Percentiles rank a stretch among this genome's conserved stretches.
phyloP scores from a whole-genome alignment of 306 rosid species.

The Cucurbita argyrosperma region DNA sequence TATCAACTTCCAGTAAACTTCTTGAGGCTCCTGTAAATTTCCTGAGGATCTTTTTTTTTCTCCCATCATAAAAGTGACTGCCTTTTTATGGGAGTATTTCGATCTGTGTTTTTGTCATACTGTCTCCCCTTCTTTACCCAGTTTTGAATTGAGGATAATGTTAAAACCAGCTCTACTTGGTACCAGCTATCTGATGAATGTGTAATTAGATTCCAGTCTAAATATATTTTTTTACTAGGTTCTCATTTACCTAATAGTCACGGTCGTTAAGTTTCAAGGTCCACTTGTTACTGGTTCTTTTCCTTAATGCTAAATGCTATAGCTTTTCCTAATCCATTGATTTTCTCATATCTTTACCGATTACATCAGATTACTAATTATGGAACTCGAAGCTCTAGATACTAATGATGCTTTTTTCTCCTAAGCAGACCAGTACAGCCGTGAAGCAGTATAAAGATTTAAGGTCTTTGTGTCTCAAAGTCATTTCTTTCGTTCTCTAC shows the following conservation, averaged over 20 bases:
- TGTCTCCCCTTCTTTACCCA: background rate
- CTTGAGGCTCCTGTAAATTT: background rate
- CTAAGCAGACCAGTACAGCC: constrained; percentile 31
- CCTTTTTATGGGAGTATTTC: background rate
- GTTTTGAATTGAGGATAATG: background rate
- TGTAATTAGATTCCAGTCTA: background rate
- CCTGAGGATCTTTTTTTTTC: background rate
- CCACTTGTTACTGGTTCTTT: background rate
- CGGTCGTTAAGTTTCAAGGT: background rate
- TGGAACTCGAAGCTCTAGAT: background rate
- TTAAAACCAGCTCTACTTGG: background rate
- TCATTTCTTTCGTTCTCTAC: constrained; percentile 43
- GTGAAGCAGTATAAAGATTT: constrained; percentile 67
- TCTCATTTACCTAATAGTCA: background rate
- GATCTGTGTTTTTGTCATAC: background rate
- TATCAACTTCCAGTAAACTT: background rate
- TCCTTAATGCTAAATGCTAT: background rate
- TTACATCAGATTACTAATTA: background rate
- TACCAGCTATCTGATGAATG: background rate
- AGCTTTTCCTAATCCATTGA: background rate
- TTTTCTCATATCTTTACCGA: background rate
- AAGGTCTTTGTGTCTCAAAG: constrained; percentile 79
- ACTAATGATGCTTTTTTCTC: background rate
- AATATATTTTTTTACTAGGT: background rate
- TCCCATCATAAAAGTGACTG: background rate